Percentiles rank a stretch among this genome's conserved stretches.
Conservation (phyloP, 2,329 filamentous ascomycete genomes). For the Clonostachys byssicola region DNA sequence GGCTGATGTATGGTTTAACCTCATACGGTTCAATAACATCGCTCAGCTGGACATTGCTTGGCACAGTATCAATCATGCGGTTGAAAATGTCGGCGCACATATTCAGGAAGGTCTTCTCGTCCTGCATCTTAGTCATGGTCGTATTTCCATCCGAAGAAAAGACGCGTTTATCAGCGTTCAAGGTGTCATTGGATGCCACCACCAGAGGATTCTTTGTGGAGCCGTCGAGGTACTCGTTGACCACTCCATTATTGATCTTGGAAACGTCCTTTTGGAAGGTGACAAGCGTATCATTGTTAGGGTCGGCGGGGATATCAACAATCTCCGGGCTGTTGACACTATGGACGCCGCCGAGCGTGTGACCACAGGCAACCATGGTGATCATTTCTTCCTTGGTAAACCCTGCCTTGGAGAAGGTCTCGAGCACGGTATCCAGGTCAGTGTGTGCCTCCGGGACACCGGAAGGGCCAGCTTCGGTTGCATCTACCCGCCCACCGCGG, state of each 20-base stretch:
- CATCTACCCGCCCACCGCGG: constrained; percentile 49
- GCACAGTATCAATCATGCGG: constrained; percentile 60
- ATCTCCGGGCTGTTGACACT: constrained; percentile 46
- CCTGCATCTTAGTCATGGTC: constrained; percentile 44
- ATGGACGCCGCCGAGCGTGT: constrained; percentile 58
- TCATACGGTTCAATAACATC: constrained; percentile 50
- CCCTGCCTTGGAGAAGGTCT: constrained; percentile 54
- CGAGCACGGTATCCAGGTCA: constrained; percentile 41
- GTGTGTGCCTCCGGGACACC: constrained; percentile 58
- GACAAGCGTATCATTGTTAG: constrained; percentile 32
- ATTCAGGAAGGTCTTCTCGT: constrained; percentile 35
- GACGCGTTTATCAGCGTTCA: constrained; percentile 49
- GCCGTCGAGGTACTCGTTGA: constrained; percentile 51
- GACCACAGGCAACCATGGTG: constrained; percentile 55
- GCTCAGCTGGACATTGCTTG: constrained; percentile 41
- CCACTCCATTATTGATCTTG: constrained; percentile 51
- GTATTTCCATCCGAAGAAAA: constrained; percentile 51
- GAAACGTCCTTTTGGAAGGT: constrained; percentile 41
- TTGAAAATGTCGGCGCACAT: constrained; percentile 48
- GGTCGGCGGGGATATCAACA: constrained; percentile 32
- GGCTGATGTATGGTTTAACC: constrained; percentile 41
- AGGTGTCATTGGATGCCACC: constrained; percentile 26
- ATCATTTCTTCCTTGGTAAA: constrained; percentile 56
- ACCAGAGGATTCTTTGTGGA: constrained; percentile 51
- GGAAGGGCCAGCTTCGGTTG: constrained; percentile 34